Conservation (phyloP, 2,329 filamentous ascomycete genomes). For the Sarocladium kiliense region DNA sequence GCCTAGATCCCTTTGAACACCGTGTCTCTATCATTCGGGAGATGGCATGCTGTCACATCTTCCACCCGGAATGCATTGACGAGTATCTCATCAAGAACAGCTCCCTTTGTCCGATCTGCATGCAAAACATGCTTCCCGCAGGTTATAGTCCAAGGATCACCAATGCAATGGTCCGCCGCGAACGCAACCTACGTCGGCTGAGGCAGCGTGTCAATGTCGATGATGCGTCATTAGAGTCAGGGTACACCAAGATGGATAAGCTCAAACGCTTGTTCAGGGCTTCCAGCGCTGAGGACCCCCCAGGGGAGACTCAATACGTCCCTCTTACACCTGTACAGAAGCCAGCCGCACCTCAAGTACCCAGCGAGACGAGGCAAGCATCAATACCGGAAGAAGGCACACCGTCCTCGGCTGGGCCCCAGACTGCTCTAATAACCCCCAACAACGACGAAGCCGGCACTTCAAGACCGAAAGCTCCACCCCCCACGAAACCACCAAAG, state of each 20-base stretch:
- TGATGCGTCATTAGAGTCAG: slow-evolving; percentile 27
- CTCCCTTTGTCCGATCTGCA: slow-evolving; percentile 88
- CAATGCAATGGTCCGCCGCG: slow-evolving; percentile 80
- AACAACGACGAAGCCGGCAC: not conserved
- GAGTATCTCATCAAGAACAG: slow-evolving; percentile 72
- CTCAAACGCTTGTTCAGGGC: slow-evolving; percentile 31
- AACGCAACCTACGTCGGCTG: slow-evolving; percentile 61
- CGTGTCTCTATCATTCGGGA: slow-evolving; percentile 72
- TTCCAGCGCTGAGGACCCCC: slow-evolving; percentile 14
- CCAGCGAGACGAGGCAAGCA: not conserved
- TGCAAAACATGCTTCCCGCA: slow-evolving; percentile 69
- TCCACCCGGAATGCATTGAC: slow-evolving; percentile 89
- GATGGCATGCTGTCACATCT: slow-evolving; percentile 86
- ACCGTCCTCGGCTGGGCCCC: not conserved
- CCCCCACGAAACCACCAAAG: slow-evolving; percentile 15
- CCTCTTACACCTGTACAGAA: slow-evolving; percentile 21
- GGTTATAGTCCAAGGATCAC: slow-evolving; percentile 67
- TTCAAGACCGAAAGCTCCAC: slow-evolving; percentile 6
- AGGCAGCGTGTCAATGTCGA: slow-evolving; percentile 47
- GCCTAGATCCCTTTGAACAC: slow-evolving; percentile 72
- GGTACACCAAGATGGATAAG: slow-evolving; percentile 27
- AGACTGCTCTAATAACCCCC: not conserved
- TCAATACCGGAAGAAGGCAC: slow-evolving; percentile 1
- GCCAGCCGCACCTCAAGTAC: not conserved
- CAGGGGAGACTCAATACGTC: slow-evolving; percentile 14